Conservation (phyloP, 2,329 filamentous ascomycete genomes). For the Thelonectria olida region DNA sequence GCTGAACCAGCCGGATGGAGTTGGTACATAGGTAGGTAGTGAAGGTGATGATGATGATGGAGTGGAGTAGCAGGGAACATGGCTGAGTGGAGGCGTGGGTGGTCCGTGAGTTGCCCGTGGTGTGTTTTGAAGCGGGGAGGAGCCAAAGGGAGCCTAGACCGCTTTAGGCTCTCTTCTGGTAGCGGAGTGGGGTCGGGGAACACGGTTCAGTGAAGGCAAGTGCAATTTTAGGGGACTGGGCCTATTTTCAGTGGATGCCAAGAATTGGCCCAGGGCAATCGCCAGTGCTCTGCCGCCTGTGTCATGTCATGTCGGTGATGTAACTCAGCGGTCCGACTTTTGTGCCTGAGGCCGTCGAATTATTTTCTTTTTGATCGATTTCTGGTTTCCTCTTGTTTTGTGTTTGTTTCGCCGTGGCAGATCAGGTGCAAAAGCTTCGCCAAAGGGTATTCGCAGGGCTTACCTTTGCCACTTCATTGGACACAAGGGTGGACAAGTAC, state of each 20-base stretch:
- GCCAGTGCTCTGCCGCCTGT: neutral
- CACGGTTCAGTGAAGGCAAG: neutral
- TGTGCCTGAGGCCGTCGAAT: too few species aligned
- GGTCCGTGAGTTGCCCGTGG: neutral
- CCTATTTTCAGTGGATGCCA: neutral
- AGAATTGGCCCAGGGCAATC: neutral
- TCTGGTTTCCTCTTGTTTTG: neutral
- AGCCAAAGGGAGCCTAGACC: neutral
- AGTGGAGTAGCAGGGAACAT: conserved; percentile 19
- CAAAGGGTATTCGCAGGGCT: too few species aligned
- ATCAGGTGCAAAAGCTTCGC: too few species aligned
- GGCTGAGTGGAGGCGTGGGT: conserved; percentile 14
- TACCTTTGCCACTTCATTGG: neutral
- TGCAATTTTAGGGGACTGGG: neutral
- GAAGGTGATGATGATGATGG: conserved; percentile 18
- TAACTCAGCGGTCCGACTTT: neutral
- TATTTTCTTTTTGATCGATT: neutral
- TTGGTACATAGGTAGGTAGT: neutral
- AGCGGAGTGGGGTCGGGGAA: neutral
- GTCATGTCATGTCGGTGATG: neutral
- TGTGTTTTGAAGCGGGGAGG: neutral
- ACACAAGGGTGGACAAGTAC: too few species aligned
- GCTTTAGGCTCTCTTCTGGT: neutral
- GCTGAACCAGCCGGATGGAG: neutral
- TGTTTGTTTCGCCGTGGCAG: neutral